Base-by-base conservation (phyloP, 116 monocot species). In the Papilionanthe hybrid region DNA sequence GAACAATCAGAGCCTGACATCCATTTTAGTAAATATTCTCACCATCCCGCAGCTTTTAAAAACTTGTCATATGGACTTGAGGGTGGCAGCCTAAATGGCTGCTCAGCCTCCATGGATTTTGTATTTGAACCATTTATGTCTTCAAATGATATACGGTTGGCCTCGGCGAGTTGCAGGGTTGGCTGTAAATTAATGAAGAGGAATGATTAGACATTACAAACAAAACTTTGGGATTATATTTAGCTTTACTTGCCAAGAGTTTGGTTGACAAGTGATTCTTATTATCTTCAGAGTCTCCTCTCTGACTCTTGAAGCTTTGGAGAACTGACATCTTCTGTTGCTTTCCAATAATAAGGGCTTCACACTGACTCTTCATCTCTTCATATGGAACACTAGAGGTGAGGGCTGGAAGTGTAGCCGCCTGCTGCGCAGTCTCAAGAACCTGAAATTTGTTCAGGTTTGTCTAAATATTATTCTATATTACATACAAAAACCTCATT, bases 61-160 rank as follows among this genome's bases (percentile, higher is more conserved):
- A 98, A 98, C 80, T 94, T 98, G 80, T 98, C 98, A 29, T 90
- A 98, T 10, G 98, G 98, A 80, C 98, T 98, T 27, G 98, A 80
- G 30, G 98, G 98, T 4, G 98, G 98, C 20, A 98, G 83, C 83
- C 91, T 84, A 81, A 98, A 93, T 65, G 94, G 88, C 22, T 82
- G 83, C 53, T 94, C 89, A 60, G 83, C 75, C 78, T 86, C 94
- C 22, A 57, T 74, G 11, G 82, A 80, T 28, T 72, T 29, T 63
- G 84, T 79, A 78, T 77, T 81, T 12, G 65, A 45, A 22, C 88
- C 56, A 13, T 73, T 49, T 37, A 83, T 86, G 23, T 78, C 75
- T 3, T 48, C 82, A 4, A 9, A 67, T 69, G 76, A 66, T 72
- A 73, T 78, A 27, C 68, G 49, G 8, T 83, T 82, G 4, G 41